Evolutionary conservation across 805 yeast species (phyloP).

Genomic region (Blastobotrys muscicola): DNA sequence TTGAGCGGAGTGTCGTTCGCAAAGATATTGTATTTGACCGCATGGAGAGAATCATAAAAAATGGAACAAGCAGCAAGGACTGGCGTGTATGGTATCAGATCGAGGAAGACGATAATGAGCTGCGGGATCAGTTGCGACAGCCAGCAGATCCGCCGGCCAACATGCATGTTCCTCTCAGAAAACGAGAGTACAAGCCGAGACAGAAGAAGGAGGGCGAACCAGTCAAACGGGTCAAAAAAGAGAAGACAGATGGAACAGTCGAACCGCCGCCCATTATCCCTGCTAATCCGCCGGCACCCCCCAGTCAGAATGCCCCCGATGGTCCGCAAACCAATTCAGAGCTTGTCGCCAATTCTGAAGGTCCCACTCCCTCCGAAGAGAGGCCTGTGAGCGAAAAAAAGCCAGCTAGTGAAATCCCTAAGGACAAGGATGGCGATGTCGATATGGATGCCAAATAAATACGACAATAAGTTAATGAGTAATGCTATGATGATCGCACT

Average conservation of each 20-base stretch:
- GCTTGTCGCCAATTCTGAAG: not conserved
- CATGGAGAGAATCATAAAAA: slow-evolving; percentile 52
- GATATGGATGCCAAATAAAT: not conserved
- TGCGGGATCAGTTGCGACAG: slow-evolving; percentile 18
- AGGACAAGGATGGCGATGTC: not conserved
- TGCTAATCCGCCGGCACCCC: no score
- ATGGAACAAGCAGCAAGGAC: slow-evolving; percentile 51
- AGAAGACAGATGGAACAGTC: slow-evolving; percentile 3
- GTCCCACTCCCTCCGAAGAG: not conserved
- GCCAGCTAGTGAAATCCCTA: not conserved
- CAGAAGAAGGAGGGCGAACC: slow-evolving; percentile 11
- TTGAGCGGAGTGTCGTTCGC: slow-evolving; percentile 55
- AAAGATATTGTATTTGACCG: slow-evolving; percentile 43
- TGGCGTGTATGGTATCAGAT: slow-evolving; percentile 77
- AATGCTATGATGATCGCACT: not conserved
- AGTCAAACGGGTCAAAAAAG: slow-evolving; percentile 8
- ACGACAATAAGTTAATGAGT: not conserved
- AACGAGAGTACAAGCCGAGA: slow-evolving; percentile 16
- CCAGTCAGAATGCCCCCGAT: no score
- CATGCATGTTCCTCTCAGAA: slow-evolving; percentile 10
- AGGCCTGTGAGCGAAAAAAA: not conserved
- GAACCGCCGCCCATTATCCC: no score
- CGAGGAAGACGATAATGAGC: slow-evolving; percentile 23
- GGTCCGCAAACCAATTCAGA: no score
- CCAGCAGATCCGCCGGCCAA: slow-evolving; percentile 15